These are phyloP conservation scores for Aechmea fasciata DNA, from an alignment of 176 grass and related monocot genomes.

Conservation along the genomic window DNA sequence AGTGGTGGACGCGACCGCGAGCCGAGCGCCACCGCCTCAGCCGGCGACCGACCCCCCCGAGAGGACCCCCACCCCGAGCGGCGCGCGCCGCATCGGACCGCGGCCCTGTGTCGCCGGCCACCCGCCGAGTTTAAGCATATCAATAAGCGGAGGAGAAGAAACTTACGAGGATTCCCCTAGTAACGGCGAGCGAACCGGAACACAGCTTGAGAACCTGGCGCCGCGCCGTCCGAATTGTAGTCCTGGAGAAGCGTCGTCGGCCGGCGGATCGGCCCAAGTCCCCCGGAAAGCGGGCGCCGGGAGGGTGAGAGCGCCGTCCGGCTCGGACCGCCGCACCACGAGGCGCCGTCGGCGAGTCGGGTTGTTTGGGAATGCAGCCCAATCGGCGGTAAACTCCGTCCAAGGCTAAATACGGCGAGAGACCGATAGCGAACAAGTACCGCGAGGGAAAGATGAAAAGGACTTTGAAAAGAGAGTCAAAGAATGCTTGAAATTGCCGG, in stretches of 20 bases:
- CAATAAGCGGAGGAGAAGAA: neutral
- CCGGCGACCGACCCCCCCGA: no score
- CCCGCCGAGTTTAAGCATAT: neutral
- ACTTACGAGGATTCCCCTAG: constrained; percentile 30
- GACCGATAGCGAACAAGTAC: constrained; percentile 58
- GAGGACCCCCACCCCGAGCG: no score
- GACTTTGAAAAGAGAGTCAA: constrained; percentile 30
- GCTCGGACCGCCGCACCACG: constrained; percentile 43
- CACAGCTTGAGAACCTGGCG: constrained; percentile 19
- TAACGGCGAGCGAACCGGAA: constrained; percentile 35
- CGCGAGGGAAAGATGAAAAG: constrained; percentile 37
- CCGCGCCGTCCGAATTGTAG: constrained; percentile 16
- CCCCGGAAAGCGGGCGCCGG: constrained; percentile 49
- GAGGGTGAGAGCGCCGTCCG: constrained; percentile 64
- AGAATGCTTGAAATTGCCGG: constrained; percentile 31
- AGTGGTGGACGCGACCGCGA: neutral
- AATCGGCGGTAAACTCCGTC: no score
- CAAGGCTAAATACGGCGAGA: constrained; percentile 22
- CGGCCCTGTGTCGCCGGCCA: neutral
- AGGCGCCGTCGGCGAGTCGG: constrained; percentile 27
- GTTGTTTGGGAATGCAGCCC: neutral
- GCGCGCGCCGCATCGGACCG: no score
- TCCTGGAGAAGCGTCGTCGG: constrained; percentile 23
- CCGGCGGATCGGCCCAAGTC: constrained; percentile 22
- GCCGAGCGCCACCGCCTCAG: no score